These are phyloP conservation scores for Cystofilobasidium bisporidii DNA, from an alignment of 768 basidiomycete species.

Conservation along the genomic window DNA sequence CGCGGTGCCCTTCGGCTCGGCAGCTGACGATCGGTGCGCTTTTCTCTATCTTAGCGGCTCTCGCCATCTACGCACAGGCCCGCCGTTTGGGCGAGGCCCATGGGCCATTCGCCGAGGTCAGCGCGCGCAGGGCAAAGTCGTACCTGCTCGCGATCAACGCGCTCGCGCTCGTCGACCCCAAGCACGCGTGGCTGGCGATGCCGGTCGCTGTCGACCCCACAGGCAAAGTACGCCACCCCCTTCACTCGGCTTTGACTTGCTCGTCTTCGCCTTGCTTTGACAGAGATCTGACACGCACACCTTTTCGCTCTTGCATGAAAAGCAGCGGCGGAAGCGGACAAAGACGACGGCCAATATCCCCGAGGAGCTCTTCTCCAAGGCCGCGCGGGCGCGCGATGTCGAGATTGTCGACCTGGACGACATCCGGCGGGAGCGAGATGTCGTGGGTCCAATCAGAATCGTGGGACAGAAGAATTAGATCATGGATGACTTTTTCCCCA, in stretches of 20 bases:
- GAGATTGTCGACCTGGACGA: conserved; percentile 73
- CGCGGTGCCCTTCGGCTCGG: not conserved
- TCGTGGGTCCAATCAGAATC: too few species aligned
- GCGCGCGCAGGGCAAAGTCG: conserved; percentile 59
- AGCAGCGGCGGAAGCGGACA: conserved; percentile 59
- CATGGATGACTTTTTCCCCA: too few species aligned
- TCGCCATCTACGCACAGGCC: conserved; percentile 87
- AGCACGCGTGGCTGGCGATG: conserved; percentile 73
- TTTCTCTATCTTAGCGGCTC: conserved; percentile 53
- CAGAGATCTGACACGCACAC: not conserved
- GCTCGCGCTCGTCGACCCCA: conserved; percentile 66
- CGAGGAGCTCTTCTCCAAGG: conserved; percentile 50
- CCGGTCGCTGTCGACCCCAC: conserved; percentile 44
- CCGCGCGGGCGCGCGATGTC: conserved; percentile 53
- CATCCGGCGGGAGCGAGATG: conserved; percentile 40
- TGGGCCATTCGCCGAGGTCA: conserved; percentile 46
- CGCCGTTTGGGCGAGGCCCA: conserved; percentile 55
- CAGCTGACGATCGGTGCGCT: not conserved
- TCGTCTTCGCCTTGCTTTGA: not conserved
- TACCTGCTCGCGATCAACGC: conserved; percentile 82
- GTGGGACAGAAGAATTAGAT: too few species aligned
- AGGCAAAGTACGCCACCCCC: not conserved
- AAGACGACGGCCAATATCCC: conserved; percentile 68
- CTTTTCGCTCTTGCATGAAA: not conserved
- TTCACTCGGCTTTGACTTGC: not conserved